Base-by-base conservation (phyloP, 768 basidiomycete genomes). In the Mycena floridula region DNA sequence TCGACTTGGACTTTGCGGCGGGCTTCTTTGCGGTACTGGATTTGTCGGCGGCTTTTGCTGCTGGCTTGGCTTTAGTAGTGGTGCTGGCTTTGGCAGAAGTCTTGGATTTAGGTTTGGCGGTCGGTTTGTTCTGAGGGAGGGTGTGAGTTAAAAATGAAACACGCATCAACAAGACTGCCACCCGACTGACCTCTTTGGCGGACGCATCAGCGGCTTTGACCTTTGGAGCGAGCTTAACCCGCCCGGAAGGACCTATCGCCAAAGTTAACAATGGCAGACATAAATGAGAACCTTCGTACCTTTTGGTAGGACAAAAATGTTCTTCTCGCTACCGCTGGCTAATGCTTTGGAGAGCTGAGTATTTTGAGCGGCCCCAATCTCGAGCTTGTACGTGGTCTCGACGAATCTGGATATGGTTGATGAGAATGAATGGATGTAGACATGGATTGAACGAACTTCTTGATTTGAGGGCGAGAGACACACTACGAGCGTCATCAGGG, bases 391-490 rank as follows among this genome's bases (percentile, higher is more conserved):
- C 54, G 73, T 80, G 46, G 77, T 72, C 65, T 91, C 90, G 44
- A 96, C 83, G 63, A 67, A 96, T 71, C 90, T 93, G 45, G 55
- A 8, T n/a, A 42, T 23, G n/a, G n/a, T n/a, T n/a, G n/a, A n/a
- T n/a, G n/a, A n/a, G n/a, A n/a, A n/a, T n/a, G n/a, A n/a, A 22
- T 40, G 23, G 26, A 42, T 40, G 18, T 21, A 39, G 49, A 45
- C 44, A 50, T 21, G 26, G 35, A n/a, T n/a, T n/a, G n/a, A 44
- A 39, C 54, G 47, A 71, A 94, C 87, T 89, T 95, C 81, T 96
- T 96, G 70, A 96, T 93, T 57, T 83, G 78, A 44, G 83, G 88
- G 39, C 94, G 83, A 53, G 90, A 94, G 50, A 94, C 92, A 54
- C 91, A 46, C 61, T 62, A 46, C 90, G 85, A 46, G 85, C 77